Base-by-base conservation (phyloP, 768 basidiomycete species). In the Cyclocybe aegerita region DNA sequence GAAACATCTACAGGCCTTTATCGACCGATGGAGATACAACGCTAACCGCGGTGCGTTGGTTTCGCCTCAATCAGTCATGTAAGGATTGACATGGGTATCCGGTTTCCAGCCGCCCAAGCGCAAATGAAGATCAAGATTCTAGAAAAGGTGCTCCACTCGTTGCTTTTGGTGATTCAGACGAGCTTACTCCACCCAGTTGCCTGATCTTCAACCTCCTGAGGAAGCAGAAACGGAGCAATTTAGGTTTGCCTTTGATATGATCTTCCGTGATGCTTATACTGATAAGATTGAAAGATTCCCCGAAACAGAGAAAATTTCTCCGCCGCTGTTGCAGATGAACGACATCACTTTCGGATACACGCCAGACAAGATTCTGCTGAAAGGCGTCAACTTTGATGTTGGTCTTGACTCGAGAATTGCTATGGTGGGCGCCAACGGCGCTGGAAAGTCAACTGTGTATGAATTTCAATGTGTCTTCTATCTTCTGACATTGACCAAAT, bases 21-120 rank as follows among this genome's bases (percentile, higher is more conserved):
- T 99, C 59, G 97, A 98, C 61, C 79, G 93, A 46, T 99, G 97
- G 97, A 79, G 96, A 60, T 98, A 98, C 70, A 98, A 98, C 59
- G 94, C 94, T 50, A 96, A 96, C 66, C 81, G 95, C 60, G 88
- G 88, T 81, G 53, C n/a, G 49, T 49, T n/a, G 14, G 23, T 32
- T 12, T 17, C 37, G 9, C 2, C 35, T 50, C 42, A 35, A 3
- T 15, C 9, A 36, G 9, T 38, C 14, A 4, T 36, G 33, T 12
- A 31, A 9, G 9, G 40, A 30, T 11, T 35, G 12, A 14, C 17
- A 39, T 55, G 38, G 39, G 39, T 34, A 10, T 40, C 11, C 29
- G 41, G 12, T 52, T 38, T 37, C 50, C 54, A 88, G 93, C 95
- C 55, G 83, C 94, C 4, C 94, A 97, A 68, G 94, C 94, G 30